Evolutionary conservation across 805 yeast species (phyloP), one percentile per base, ranked within the genome.

Genomic region (Ogataea nonfermentans): DNA sequence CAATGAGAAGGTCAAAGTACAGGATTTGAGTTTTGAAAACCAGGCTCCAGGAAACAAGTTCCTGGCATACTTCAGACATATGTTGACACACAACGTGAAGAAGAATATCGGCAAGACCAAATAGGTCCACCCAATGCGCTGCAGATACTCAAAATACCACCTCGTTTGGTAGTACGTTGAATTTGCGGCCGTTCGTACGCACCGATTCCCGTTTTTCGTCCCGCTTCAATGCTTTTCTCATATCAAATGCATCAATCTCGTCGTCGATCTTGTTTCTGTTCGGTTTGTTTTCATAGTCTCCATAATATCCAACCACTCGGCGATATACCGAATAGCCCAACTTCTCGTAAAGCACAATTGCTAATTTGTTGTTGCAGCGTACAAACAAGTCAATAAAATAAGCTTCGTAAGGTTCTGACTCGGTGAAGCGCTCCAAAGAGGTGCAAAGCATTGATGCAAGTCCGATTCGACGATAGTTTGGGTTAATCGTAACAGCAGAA

Each of bases 341-440:
- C 51, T 84, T 83, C 56, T 87, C 91, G 59, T 93, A 93, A 54
- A 93, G 65, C 35, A 77, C 80, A 2, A 88, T 76, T 0, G 96
- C 99, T 40, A 89, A 66, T 4, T 61, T 59, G 57, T 93, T 93
- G 27, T 89, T 84, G 26, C 93, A 88, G 51, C 89, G 83, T 29
- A 93, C 99, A 62, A 89, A 93, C 32, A 93, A 71, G 56, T 93
- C 99, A 49, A 90, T 77, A 59, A 91, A 93, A 49, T 85, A 80
- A 5, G 90, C 83, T 49, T 84, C 71, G 52, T 85, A 82, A 1
- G 95, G 91, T 17, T 71, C 65, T n/a, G 68, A 74, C 46, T 84
- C 86, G 0, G 95, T 85, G 32, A 81, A 74, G 29, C 77, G 73
- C 52, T 84, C 89, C 29, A 93, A 65, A 43, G 85, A 78, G 33